A percentile compares a stretch with the other conserved stretches of the same genome.
Evolutionary conservation across 768 basidiomycete genomes (phyloP).

Genomic region (Phanerochaete sordida): DNA sequence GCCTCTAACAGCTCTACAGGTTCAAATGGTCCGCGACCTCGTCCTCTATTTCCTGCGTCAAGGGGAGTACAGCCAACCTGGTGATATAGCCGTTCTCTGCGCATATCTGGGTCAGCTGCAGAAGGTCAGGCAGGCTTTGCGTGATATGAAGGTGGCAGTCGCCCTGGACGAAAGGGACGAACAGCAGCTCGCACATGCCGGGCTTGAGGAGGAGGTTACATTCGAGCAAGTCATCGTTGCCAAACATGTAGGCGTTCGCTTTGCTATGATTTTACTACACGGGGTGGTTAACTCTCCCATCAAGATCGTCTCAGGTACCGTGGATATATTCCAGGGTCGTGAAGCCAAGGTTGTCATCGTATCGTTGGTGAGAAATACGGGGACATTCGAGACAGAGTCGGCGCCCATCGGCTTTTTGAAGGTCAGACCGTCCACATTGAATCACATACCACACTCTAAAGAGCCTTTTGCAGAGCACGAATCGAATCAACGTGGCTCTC

Average conservation of each 20-base stretch:
- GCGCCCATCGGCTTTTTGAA: constrained; percentile 68
- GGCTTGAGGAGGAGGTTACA: constrained; percentile 25
- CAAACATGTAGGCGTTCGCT: constrained; percentile 41
- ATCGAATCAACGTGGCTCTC: constrained; percentile 50
- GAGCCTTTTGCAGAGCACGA: constrained; percentile 4
- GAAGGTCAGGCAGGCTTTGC: constrained; percentile 39
- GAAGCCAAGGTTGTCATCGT: constrained; percentile 71
- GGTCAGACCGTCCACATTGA: constrained; percentile 31
- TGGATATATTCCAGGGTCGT: constrained; percentile 79
- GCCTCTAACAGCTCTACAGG: constrained; percentile 17
- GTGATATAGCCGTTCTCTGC: constrained; percentile 53
- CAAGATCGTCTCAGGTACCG: constrained; percentile 71
- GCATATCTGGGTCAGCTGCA: constrained; percentile 52
- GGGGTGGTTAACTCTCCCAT: no score
- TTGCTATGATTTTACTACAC: no score
- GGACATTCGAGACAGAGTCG: constrained; percentile 35
- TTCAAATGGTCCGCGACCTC: constrained; percentile 47
- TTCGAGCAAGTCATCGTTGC: constrained; percentile 51
- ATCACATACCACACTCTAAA: not conserved
- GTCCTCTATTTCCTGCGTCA: constrained; percentile 52
- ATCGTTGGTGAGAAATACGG: constrained; percentile 70
- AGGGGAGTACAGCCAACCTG: constrained; percentile 41
- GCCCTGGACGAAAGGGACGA: constrained; percentile 70
- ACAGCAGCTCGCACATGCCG: constrained; percentile 52
- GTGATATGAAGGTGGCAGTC: constrained; percentile 46